A percentile compares a stretch with the other conserved stretches of the same genome.
Conservation (phyloP, 2,329 filamentous ascomycete species). For the Trichoderma semiorbis region DNA sequence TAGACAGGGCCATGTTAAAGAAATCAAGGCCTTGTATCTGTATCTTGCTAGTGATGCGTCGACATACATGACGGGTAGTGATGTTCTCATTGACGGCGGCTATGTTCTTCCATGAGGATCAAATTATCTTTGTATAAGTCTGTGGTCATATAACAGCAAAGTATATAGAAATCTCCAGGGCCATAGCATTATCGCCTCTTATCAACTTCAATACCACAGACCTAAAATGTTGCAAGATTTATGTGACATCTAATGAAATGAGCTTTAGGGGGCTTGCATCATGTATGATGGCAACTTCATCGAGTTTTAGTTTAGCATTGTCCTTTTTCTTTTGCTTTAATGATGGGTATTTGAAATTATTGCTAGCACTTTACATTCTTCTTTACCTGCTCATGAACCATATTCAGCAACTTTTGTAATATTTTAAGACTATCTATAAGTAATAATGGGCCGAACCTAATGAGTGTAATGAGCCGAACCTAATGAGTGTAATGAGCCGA, state of each 20-base stretch:
- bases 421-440: neutral
- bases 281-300: neutral
- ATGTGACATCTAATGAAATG: neutral
- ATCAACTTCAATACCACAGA: neutral
- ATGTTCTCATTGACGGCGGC: constrained; percentile 1
- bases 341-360: neutral
- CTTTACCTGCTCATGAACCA: neutral
- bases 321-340: neutral
- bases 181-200: neutral
- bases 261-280: neutral
- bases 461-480: too few species aligned
- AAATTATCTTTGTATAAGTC: neutral
- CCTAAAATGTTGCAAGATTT: neutral
- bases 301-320: neutral
- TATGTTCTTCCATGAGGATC: constrained; percentile 1
- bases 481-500: too few species aligned
- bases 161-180: neutral
- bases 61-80: neutral
- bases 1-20: neutral
- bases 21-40: constrained; percentile 2
- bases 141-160: neutral
- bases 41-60: constrained; percentile 7
- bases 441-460: neutral
- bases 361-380: neutral
- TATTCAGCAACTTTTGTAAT: neutral